These are phyloP conservation scores for Nannizziopsis arthrosporioides DNA, from an alignment of 2,329 filamentous ascomycete genomes.

Conservation along the genomic window DNA sequence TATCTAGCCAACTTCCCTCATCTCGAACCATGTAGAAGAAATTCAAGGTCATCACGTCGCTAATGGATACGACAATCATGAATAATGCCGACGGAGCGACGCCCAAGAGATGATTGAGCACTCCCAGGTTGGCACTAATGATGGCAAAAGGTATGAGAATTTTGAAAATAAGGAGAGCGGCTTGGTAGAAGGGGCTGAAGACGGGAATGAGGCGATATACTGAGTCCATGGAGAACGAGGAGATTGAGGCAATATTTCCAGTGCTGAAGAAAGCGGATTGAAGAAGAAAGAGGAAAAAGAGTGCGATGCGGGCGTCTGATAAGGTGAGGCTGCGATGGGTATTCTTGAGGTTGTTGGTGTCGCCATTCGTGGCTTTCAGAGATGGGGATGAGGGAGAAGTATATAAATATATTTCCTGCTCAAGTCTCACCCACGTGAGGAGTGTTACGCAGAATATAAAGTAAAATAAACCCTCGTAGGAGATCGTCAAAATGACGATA, in stretches of 20 bases:
- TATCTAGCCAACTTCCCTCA: constrained; percentile 94
- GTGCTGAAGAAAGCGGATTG: constrained; percentile 96
- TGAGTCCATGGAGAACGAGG: constrained; percentile 84
- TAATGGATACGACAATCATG: constrained; percentile 86
- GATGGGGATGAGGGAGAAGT: constrained; percentile 21
- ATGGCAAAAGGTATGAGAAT: constrained; percentile 86
- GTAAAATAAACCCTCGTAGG: constrained; percentile 94
- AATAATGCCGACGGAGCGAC: constrained; percentile 83
- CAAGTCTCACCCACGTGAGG: constrained; percentile 81
- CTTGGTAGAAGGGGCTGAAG: constrained; percentile 88
- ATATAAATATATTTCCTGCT: constrained; percentile 57
- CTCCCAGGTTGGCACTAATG: constrained; percentile 85
- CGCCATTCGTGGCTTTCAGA: neutral
- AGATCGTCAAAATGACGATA: constrained; percentile 93
- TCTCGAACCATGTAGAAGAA: constrained; percentile 98
- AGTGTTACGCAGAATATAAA: constrained; percentile 73
- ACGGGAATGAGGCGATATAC: constrained; percentile 78
- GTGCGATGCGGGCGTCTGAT: constrained; percentile 72
- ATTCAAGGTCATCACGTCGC: constrained; percentile 81
- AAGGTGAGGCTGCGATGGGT: constrained; percentile 58
- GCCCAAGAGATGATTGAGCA: constrained; percentile 72
- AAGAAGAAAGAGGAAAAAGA: constrained; percentile 91
- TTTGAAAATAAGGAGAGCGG: constrained; percentile 74
- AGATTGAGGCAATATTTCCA: constrained; percentile 87
- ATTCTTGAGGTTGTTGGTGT: constrained; percentile 11